Evolutionary conservation across 139 green algal species (phyloP).

Genomic region (Asterochloris sp.): DNA sequence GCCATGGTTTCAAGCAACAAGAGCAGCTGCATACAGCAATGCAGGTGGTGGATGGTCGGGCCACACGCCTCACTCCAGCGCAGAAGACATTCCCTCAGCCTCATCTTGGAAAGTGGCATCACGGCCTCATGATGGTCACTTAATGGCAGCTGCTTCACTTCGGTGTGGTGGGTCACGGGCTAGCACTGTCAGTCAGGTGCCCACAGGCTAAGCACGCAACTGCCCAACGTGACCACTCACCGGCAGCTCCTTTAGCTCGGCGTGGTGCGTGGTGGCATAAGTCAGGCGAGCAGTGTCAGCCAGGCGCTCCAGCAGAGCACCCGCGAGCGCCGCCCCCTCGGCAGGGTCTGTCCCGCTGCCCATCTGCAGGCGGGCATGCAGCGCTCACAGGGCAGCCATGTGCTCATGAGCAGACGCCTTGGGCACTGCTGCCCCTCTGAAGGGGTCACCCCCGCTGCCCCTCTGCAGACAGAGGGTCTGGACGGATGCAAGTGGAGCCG

Average conservation of each 20-base stretch:
- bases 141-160: not conserved
- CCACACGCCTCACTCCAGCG: too few species aligned
- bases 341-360: constrained; percentile 75
- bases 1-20: too few species aligned
- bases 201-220: not conserved
- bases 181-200: not conserved
- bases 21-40: too few species aligned
- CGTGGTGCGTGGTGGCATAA: constrained; percentile 61
- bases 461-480: too few species aligned
- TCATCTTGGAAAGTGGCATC: too few species aligned
- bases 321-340: constrained; percentile 71
- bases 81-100: too few species aligned
- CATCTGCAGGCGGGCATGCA: constrained; percentile 37
- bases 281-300: constrained; percentile 42
- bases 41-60: too few species aligned
- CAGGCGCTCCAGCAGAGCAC: constrained; percentile 50
- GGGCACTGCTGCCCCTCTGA: too few species aligned
- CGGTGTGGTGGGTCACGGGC: not conserved
- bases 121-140: too few species aligned
- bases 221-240: not conserved
- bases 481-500: too few species aligned
- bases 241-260: constrained; percentile 47
- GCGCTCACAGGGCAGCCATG: not conserved
- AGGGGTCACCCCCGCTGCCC: too few species aligned
- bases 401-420: too few species aligned